Evolutionary conservation across 2,329 filamentous ascomycete species (phyloP).

Genomic region (Ceratocystiopsis sp.): DNA sequence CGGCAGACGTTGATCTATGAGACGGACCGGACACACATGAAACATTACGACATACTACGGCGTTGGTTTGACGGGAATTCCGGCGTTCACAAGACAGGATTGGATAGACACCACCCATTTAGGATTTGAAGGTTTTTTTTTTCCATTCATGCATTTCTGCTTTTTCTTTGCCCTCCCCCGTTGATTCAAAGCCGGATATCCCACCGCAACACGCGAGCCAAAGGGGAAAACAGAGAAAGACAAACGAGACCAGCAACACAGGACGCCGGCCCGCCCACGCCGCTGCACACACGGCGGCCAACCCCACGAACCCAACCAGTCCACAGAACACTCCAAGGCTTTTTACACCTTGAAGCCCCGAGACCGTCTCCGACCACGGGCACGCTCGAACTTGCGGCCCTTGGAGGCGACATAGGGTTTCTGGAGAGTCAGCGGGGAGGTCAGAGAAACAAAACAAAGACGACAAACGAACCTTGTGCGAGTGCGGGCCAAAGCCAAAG

Average conservation of each 20-base stretch:
- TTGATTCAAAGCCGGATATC: too few species aligned
- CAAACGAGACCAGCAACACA: too few species aligned
- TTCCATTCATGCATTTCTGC: not conserved
- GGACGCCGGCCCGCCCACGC: not conserved
- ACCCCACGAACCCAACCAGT: not conserved
- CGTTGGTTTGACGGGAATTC: too few species aligned
- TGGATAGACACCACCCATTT: too few species aligned
- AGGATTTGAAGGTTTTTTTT: not conserved
- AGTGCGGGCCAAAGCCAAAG: constrained; percentile 97
- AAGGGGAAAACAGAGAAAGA: not conserved
- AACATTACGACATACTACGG: too few species aligned
- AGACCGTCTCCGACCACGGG: constrained; percentile 96
- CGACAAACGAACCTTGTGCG: constrained; percentile 60
- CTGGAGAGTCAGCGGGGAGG: constrained; percentile 40
- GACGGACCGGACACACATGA: too few species aligned
- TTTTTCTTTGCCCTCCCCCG: too few species aligned
- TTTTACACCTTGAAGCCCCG: constrained; percentile 99
- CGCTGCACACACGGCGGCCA: not conserved
- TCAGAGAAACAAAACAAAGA: constrained; percentile 7
- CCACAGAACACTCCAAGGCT: constrained; percentile 9
- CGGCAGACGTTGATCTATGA: not conserved
- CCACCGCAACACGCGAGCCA: too few species aligned
- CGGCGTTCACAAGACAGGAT: too few species aligned
- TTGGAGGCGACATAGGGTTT: constrained; percentile 97
- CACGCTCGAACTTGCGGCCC: constrained; percentile 98